Evolutionary conservation across 1,284 basidiomycete species (phyloP).

Genomic region (Tetrapyrgos nigripes): DNA sequence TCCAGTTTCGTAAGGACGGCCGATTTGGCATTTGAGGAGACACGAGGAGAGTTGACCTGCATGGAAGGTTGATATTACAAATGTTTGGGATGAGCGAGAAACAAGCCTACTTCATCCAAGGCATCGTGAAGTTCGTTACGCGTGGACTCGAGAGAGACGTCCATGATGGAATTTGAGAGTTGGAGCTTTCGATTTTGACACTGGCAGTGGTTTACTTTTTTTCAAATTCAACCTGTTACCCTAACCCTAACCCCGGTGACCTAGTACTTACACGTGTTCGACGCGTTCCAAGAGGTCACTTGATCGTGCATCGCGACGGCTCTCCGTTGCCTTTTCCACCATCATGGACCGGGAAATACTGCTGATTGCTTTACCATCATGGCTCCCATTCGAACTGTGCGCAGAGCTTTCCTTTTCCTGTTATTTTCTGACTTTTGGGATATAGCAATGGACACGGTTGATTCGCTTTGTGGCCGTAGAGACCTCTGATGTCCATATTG

Average conservation of each 20-base stretch:
- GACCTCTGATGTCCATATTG: slow-evolving; percentile 75
- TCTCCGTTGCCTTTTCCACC: no score
- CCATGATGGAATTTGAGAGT: not conserved
- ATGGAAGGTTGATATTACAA: not conserved
- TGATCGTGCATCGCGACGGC: no score
- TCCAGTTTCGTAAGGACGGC: slow-evolving; percentile 64
- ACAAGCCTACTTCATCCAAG: slow-evolving; percentile 64
- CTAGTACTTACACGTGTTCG: not conserved
- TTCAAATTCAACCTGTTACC: not conserved
- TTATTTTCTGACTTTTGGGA: not conserved
- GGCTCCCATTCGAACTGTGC: slow-evolving; percentile 66
- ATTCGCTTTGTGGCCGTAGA: slow-evolving; percentile 86
- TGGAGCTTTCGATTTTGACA: slow-evolving; percentile 19
- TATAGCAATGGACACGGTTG: slow-evolving; percentile 78
- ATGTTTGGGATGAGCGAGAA: not conserved
- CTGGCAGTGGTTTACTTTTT: not conserved
- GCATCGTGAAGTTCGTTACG: slow-evolving; percentile 59
- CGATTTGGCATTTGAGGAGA: slow-evolving; percentile 54
- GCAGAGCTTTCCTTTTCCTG: slow-evolving; percentile 21
- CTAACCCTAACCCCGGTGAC: not conserved
- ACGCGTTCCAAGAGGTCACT: no score
- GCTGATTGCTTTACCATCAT: slow-evolving; percentile 39
- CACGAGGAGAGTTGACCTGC: slow-evolving; percentile 67
- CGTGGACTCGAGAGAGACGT: slow-evolving; percentile 39
- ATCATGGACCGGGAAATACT: not conserved